Evolutionary conservation across 208 protist species (phyloP).

Genomic region (Porcisia hertigi): DNA sequence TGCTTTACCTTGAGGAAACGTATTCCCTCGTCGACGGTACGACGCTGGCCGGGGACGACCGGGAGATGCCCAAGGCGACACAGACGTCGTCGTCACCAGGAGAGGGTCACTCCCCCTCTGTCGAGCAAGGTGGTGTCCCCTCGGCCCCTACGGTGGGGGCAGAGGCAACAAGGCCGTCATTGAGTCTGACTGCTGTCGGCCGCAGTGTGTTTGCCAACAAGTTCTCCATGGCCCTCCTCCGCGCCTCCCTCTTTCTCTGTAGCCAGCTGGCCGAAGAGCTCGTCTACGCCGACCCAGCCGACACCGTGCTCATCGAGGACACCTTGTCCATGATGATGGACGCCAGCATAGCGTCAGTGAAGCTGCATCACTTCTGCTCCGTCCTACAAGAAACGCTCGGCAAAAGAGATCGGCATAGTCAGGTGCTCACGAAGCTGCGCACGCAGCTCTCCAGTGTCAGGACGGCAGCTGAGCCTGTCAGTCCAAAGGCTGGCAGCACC

Average conservation of each 20-base stretch:
- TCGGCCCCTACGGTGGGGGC: neutral
- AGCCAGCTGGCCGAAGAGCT: constrained; percentile 71
- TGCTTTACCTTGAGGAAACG: constrained; percentile 87
- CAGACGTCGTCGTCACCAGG: neutral
- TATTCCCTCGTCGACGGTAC: constrained; percentile 72
- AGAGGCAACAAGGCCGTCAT: neutral
- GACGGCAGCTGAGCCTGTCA: neutral
- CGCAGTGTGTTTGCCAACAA: constrained; percentile 59
- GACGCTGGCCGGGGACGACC: constrained; percentile 43
- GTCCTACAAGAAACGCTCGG: constrained; percentile 37
- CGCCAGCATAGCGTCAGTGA: constrained; percentile 69
- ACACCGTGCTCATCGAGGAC: constrained; percentile 88
- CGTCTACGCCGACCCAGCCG: constrained; percentile 51
- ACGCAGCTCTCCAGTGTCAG: constrained; percentile 37
- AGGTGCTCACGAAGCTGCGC: constrained; percentile 43
- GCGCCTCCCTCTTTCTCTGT: constrained; percentile 66
- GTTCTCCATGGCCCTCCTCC: constrained; percentile 70
- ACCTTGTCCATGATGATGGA: constrained; percentile 91
- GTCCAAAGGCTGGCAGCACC: neutral
- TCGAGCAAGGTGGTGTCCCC: neutral
- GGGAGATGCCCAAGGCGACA: constrained; percentile 1
- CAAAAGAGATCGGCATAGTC: constrained; percentile 21
- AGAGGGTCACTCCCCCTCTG: neutral
- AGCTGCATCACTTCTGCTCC: constrained; percentile 76
- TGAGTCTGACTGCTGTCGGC: constrained; percentile 4